Percentiles rank a stretch among this genome's conserved stretches.
Evolutionary conservation across 2,329 filamentous ascomycete species (phyloP).

Genomic region (Aureobasidium sp.): DNA sequence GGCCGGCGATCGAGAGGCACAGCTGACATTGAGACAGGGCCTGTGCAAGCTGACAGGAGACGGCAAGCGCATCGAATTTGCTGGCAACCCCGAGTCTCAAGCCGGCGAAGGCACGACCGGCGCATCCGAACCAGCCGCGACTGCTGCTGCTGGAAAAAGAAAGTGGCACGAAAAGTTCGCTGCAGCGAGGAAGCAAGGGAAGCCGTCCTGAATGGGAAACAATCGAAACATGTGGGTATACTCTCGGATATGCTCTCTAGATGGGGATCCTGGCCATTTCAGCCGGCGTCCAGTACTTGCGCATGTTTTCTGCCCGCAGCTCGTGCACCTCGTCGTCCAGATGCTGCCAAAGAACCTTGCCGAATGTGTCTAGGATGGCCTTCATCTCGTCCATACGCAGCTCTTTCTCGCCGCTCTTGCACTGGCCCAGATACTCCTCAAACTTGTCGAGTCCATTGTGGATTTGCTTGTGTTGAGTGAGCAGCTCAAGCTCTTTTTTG

Average conservation of each 20-base stretch:
- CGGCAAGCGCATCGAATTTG: slow-evolving; percentile 9
- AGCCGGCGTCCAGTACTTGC: slow-evolving; percentile 68
- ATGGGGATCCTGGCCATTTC: slow-evolving; percentile 68
- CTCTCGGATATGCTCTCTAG: slow-evolving; percentile 31
- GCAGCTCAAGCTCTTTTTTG: slow-evolving; percentile 54
- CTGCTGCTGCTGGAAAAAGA: slow-evolving; percentile 25
- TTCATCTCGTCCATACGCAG: slow-evolving; percentile 54
- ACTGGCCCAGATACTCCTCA: slow-evolving; percentile 27
- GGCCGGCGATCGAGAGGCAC: not conserved
- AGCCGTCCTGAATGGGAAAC: not conserved
- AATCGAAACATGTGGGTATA: not conserved
- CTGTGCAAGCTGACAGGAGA: slow-evolving; percentile 3
- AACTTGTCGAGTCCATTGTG: slow-evolving; percentile 50
- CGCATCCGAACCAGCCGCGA: slow-evolving; percentile 1
- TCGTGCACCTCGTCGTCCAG: slow-evolving; percentile 76
- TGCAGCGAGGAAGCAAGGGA: slow-evolving; percentile 19
- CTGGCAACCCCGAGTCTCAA: not conserved
- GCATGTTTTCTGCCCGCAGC: slow-evolving; percentile 80
- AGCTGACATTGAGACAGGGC: not conserved
- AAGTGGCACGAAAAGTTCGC: slow-evolving; percentile 36
- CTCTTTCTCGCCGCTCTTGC: slow-evolving; percentile 53
- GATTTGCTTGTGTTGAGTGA: slow-evolving; percentile 71
- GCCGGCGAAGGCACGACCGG: not conserved
- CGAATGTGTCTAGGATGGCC: slow-evolving; percentile 69
- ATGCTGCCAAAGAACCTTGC: slow-evolving; percentile 71